A percentile compares a stretch with the other conserved stretches of the same genome.
These are phyloP conservation scores for Penicillium waksmanii DNA, from an alignment of 495 filamentous ascomycete species.

Conservation along the genomic window DNA sequence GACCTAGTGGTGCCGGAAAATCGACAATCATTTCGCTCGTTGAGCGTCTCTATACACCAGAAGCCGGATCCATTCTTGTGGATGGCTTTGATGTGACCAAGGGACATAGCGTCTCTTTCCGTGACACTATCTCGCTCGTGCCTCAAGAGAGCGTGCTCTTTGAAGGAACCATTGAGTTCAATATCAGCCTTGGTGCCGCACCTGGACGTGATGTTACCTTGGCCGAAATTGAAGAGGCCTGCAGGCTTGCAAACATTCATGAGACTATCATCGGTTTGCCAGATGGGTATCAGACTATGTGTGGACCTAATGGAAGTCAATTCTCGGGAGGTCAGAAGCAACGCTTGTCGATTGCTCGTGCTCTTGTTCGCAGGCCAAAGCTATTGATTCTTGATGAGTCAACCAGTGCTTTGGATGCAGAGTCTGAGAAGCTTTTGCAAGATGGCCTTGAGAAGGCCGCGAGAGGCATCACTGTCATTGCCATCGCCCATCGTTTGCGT, in stretches of 20 bases:
- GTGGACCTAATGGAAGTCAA: conserved; percentile 62
- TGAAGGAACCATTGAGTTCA: conserved; percentile 57
- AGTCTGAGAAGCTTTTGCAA: conserved; percentile 73
- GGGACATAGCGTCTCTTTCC: conserved; percentile 40
- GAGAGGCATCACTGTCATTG: conserved; percentile 75
- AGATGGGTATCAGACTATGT: conserved; percentile 65
- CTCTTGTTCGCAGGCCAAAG: conserved; percentile 70
- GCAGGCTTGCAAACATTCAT: conserved; percentile 61
- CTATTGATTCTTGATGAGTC: conserved; percentile 80
- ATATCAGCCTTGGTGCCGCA: conserved; percentile 54
- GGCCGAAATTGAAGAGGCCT: conserved; percentile 59
- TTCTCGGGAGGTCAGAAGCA: conserved; percentile 82
- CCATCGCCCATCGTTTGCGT: conserved; percentile 75
- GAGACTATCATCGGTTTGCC: conserved; percentile 59
- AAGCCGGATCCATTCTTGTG: conserved; percentile 44
- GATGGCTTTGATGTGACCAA: conserved; percentile 48
- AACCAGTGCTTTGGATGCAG: conserved; percentile 73
- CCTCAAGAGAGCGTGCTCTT: conserved; percentile 60
- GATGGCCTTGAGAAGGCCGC: conserved; percentile 65
- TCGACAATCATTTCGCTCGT: conserved; percentile 62
- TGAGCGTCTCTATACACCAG: conserved; percentile 60
- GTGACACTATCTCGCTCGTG: conserved; percentile 55
- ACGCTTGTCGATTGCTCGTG: conserved; percentile 73
- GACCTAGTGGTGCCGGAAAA: conserved; percentile 65
- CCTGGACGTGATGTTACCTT: conserved; percentile 43